Percentiles rank a stretch among this genome's conserved stretches.
Conservation (phyloP, 1,139 yeast species). For the Blastobotrys serpentis region DNA sequence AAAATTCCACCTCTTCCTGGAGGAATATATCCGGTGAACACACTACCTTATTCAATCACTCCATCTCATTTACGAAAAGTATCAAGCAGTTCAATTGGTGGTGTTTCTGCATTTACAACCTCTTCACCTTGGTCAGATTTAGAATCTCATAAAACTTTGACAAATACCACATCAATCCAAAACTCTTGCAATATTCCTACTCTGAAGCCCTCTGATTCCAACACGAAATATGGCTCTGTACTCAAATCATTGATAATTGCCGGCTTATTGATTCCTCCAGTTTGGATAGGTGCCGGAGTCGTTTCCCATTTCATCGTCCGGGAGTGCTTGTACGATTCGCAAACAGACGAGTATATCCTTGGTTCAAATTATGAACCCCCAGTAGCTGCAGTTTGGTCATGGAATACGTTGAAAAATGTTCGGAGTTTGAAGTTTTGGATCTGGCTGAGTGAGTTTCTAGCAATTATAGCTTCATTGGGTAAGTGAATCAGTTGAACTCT, state of each 20-base stretch:
- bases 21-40: neutral
- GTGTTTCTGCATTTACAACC: neutral
- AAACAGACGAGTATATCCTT: constrained; percentile 13
- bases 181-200: neutral
- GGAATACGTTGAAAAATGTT: neutral
- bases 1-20: neutral
- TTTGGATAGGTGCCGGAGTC: constrained; percentile 21
- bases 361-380: neutral
- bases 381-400: neutral
- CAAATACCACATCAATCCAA: neutral
- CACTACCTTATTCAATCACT: neutral
- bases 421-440: neutral
- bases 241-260: constrained; percentile 10
- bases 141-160: neutral
- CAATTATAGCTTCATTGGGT: neutral
- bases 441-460: constrained; percentile 2
- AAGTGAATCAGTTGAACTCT: too few species aligned
- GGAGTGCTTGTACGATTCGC: constrained; percentile 11
- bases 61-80: neutral
- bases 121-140: neutral
- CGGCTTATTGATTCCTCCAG: constrained; percentile 21
- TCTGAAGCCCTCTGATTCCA: constrained; percentile 3
- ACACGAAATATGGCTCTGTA: neutral
- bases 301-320: constrained; percentile 13
- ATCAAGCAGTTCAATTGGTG: neutral